Evolutionary conservation across 257 asterid genomes (phyloP).

Genomic region (Vinca minor): DNA sequence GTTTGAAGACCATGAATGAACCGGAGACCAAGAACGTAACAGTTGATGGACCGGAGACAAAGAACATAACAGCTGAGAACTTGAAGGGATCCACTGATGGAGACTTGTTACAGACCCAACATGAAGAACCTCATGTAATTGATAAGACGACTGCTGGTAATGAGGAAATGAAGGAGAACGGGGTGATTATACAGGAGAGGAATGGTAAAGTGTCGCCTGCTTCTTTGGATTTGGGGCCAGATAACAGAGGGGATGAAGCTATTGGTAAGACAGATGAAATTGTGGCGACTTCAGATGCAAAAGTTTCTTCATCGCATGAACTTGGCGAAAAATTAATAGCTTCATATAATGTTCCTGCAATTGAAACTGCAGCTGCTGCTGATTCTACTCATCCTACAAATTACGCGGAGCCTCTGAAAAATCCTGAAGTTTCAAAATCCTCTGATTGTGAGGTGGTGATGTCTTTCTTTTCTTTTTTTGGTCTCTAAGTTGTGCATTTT

Average conservation of each 20-base stretch:
- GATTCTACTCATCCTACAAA: constrained; percentile 6
- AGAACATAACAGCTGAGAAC: not conserved
- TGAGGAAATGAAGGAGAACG: constrained; percentile 12
- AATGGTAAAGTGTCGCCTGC: not conserved
- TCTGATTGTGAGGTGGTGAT: constrained; percentile 31
- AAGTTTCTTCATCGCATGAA: constrained; percentile 13
- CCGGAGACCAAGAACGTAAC: too few species aligned
- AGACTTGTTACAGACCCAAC: constrained; percentile 19
- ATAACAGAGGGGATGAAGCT: constrained; percentile 11
- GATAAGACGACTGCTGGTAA: constrained; percentile 20
- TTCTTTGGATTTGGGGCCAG: constrained; percentile 5
- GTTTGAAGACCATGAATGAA: not conserved
- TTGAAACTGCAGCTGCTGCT: constrained; percentile 7
- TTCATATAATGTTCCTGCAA: constrained; percentile 14
- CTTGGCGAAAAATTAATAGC: constrained; percentile 15
- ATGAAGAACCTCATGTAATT: constrained; percentile 23
- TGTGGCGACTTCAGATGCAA: constrained; percentile 14
- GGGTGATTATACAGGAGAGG: constrained; percentile 7
- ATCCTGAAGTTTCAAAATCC: constrained; percentile 28
- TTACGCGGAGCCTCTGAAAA: constrained; percentile 17
- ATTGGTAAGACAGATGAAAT: not conserved
- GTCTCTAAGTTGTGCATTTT: constrained; percentile 7
- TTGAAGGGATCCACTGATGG: not conserved
- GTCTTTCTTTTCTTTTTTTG: constrained; percentile 6
- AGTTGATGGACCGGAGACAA: not conserved